Evolutionary conservation across 2,329 filamentous ascomycete species (phyloP).

Genomic region (Botrytis aclada): DNA sequence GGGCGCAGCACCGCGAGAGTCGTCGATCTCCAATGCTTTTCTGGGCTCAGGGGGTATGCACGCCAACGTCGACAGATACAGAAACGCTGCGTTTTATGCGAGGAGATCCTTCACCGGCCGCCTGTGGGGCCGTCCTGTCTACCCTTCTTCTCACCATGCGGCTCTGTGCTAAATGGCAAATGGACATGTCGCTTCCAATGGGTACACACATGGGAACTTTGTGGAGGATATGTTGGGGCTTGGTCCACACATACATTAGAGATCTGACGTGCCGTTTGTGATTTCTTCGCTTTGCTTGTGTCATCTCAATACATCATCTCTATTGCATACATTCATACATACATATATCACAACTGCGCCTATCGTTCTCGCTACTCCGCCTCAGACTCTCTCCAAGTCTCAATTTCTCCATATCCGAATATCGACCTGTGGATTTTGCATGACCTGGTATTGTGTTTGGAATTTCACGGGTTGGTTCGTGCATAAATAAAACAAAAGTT

Average conservation of each 20-base stretch:
- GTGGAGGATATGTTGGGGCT: constrained; percentile 8
- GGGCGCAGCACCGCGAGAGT: constrained; percentile 3
- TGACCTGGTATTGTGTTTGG: neutral
- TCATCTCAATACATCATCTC: neutral
- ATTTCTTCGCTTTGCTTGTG: neutral
- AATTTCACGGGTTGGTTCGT: neutral
- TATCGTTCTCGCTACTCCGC: constrained; percentile 2
- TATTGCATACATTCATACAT: neutral
- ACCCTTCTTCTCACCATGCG: neutral
- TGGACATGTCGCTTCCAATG: neutral
- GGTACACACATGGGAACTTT: constrained; percentile 13
- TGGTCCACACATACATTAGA: constrained; percentile 2
- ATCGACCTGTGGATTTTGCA: neutral
- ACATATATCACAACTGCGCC: neutral
- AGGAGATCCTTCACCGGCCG: constrained; percentile 13
- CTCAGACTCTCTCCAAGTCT: neutral
- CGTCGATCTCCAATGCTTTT: neutral
- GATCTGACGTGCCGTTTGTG: neutral
- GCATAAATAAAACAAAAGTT: constrained; percentile 5
- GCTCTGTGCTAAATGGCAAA: neutral
- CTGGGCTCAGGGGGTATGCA: constrained; percentile 10
- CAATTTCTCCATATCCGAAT: neutral
- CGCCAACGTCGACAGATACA: neutral
- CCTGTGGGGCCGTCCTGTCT: neutral
- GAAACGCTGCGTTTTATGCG: neutral